Evolutionary conservation across 768 basidiomycete genomes (phyloP), one percentile per base, ranked within the genome.

Genomic region (Amanita muscaria): DNA sequence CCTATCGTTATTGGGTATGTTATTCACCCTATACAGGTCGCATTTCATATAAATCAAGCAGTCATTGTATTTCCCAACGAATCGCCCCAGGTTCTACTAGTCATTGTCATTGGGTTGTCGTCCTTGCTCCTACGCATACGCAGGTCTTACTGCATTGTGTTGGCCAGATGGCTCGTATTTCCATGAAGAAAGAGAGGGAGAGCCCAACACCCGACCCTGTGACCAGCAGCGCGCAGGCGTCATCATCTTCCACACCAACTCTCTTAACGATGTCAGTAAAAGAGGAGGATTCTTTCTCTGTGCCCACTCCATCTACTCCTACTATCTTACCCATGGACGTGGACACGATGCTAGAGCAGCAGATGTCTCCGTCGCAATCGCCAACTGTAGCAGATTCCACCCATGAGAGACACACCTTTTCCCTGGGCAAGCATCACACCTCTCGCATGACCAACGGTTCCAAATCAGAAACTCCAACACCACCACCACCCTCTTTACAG

Each of bases 381-480:
- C 64, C 65, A 37, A 65, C 66, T 3, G 56, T 62, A 22, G 51
- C 58, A 43, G 63, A 64, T 30, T 48, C 58, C 22, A 51, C 61
- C 53, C 51, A 57, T 18, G 59, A 58, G 56, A 66, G 60, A 45
- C 57, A 56, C 53, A 64, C 68, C 52, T 30, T 49, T 48, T 64
- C 66, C 35, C 57, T 57, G 49, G 64, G 59, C 34, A 63, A 63
- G 27, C 66, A 58, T 32, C 64, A 64, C 48, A 61, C 61, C 19
- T 59, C 56, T 34, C 53, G 57, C 40, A 60, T 54, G 38, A 54
- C 55, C 42, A 57, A 61, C 59, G 65, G 53, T 49, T 54, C 59
- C 40, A 53, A 53, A n/a, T 65, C 68, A 44, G 62, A 61, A 47
- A 59, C 68, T 35, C 54, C 68, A 18, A 67, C 71, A n/a, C 69